Conservation (phyloP, 495 filamentous ascomycete species). For the Aspergillus avenaceus region DNA sequence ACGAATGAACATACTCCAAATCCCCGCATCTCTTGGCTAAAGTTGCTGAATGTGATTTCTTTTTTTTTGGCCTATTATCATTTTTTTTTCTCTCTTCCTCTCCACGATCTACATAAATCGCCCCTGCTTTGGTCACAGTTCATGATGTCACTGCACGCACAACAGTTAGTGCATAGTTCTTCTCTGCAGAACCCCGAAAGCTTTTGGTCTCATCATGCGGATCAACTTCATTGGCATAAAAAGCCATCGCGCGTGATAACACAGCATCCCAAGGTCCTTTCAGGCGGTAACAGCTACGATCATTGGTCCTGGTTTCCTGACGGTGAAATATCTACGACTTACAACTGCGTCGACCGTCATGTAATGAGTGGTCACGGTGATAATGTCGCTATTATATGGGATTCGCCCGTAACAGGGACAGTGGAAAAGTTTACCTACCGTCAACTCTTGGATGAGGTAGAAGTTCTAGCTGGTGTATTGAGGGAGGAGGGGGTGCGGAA, state of each 20-base stretch:
- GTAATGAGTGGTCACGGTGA: conserved; percentile 71
- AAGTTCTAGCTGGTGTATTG: conserved; percentile 76
- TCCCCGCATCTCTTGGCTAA: too few relatives aligned
- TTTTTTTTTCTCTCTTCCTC: neutral
- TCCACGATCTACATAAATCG: neutral
- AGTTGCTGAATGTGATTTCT: too few relatives aligned
- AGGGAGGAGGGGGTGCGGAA: conserved; percentile 77
- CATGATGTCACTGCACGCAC: conserved; percentile 23
- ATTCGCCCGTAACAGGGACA: conserved; percentile 76
- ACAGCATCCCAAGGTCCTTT: conserved; percentile 43
- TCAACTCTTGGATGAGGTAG: conserved; percentile 76
- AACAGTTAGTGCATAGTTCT: conserved; percentile 33
- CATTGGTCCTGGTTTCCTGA: conserved; percentile 88
- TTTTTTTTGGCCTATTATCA: neutral
- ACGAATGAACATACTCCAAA: too few relatives aligned
- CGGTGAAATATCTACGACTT: conserved; percentile 84
- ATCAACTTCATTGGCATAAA: conserved; percentile 75
- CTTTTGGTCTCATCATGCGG: conserved; percentile 77
- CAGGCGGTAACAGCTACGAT: conserved; percentile 44
- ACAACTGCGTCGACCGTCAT: conserved; percentile 88
- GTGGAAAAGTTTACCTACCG: conserved; percentile 71
- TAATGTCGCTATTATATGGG: conserved; percentile 75
- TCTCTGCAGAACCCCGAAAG: conserved; percentile 52
- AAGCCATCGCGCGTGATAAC: conserved; percentile 44
- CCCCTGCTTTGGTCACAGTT: neutral